Evolutionary conservation across 805 yeast species (phyloP).

Genomic region (Blastobotrys robertii): DNA sequence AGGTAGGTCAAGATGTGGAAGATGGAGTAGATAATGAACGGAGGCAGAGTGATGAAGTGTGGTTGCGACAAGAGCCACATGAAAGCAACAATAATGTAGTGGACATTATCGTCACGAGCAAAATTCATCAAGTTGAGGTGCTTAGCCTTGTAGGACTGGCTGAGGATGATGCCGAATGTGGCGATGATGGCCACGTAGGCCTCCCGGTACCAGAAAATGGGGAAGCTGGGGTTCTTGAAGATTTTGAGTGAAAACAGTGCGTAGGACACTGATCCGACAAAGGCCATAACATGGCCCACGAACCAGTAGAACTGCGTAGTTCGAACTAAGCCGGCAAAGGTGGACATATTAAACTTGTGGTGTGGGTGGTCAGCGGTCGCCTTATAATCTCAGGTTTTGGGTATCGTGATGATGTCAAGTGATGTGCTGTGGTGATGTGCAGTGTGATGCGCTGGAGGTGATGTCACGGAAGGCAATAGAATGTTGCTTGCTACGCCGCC

Average conservation of each 20-base stretch:
- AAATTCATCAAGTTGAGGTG: conserved; percentile 24
- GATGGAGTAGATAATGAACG: conserved; percentile 66
- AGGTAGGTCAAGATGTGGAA: conserved; percentile 75
- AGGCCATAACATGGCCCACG: conserved; percentile 40
- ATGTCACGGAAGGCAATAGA: too few species aligned
- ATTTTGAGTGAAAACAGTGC: conserved; percentile 24
- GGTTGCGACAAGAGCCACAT: conserved; percentile 52
- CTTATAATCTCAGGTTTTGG: too few species aligned
- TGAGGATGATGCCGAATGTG: conserved; percentile 68
- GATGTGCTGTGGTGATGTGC: too few species aligned
- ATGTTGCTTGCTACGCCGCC: too few species aligned
- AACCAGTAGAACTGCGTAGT: conserved; percentile 74
- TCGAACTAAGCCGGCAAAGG: too few species aligned
- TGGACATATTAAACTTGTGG: too few species aligned
- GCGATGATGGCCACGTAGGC: conserved; percentile 55
- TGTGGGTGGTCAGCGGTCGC: too few species aligned
- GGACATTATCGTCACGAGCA: conserved; percentile 57
- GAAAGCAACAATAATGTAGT: conserved; percentile 53
- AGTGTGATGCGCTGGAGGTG: too few species aligned
- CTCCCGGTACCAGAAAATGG: conserved; percentile 43
- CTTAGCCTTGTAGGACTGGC: conserved; percentile 39
- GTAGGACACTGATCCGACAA: conserved; percentile 34
- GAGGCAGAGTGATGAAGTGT: conserved; percentile 52
- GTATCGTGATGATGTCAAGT: too few species aligned
- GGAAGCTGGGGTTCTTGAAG: conserved; percentile 24